Evolutionary conservation across 163 green algal species (phyloP).

Genomic region (Scenedesmus sp.): DNA sequence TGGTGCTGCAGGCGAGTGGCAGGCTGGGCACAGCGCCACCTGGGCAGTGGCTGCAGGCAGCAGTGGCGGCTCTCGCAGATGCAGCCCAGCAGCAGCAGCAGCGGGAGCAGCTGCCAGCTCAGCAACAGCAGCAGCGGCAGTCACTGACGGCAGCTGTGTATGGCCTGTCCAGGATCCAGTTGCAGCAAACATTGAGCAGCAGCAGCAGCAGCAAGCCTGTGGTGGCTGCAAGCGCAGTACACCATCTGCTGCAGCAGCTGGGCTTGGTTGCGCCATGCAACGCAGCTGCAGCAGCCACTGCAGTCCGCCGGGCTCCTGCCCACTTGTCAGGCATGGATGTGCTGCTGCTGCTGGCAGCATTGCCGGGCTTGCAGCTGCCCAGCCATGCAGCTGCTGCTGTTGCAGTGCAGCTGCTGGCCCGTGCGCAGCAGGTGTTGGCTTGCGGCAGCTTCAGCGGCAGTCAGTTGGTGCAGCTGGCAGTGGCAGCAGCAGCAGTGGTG

Average conservation of each 20-base stretch:
- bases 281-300: background rate
- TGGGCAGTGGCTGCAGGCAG: constrained; percentile 8
- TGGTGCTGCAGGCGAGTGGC: constrained; percentile 38
- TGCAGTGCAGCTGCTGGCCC: constrained; percentile 13
- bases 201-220: background rate
- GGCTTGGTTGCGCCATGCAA: background rate
- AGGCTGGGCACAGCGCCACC: background rate
- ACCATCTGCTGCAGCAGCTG: background rate
- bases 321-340: constrained; percentile 3
- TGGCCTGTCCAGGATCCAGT: background rate
- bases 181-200: background rate
- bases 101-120: background rate
- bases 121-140: background rate
- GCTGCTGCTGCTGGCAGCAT: constrained; percentile 12
- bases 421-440: background rate
- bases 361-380: background rate
- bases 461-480: background rate
- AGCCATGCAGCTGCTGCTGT: background rate
- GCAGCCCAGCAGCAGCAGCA: background rate
- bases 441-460: background rate
- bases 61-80: background rate
- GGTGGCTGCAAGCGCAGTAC: background rate
- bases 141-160: background rate
- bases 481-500: constrained; percentile 2
- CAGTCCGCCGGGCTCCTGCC: background rate